phyloP scores from a whole-genome alignment of 768 basidiomycete species.

The Kockovaella imperatae region DNA sequence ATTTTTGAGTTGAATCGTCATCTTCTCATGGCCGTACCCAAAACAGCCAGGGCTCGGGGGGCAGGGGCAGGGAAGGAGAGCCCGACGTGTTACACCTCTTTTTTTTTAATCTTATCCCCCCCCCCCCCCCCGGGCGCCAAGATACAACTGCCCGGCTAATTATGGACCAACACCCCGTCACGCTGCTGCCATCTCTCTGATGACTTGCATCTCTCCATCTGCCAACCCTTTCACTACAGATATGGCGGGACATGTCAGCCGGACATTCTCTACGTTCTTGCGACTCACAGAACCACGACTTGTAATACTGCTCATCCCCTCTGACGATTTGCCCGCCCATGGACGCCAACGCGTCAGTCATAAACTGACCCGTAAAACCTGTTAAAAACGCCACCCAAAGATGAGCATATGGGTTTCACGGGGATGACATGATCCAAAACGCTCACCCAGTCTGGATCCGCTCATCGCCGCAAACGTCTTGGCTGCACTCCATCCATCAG shows the following conservation, averaged over 20 bases:
- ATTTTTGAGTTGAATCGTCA: no score
- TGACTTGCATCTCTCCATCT: constrained; percentile 48
- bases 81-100: no score
- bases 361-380: constrained; percentile 59
- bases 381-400: constrained; percentile 40
- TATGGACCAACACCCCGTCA: no score
- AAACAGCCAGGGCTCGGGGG: no score
- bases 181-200: constrained; percentile 6
- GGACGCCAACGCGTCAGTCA: constrained; percentile 49
- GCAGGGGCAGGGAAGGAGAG: no score
- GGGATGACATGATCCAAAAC: not conserved
- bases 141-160: no score
- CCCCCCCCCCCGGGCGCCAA: no score
- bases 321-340: constrained; percentile 45
- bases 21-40: no score
- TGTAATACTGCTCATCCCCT: constrained; percentile 45
- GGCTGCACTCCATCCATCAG: constrained; percentile 56
- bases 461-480: constrained; percentile 52
- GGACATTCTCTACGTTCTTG: not conserved
- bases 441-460: constrained; percentile 33
- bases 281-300: constrained; percentile 47
- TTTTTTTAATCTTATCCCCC: no score
- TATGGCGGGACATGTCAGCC: not conserved
- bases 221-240: constrained; percentile 47
- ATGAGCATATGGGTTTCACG: constrained; percentile 24